Base-by-base conservation (phyloP, 371 early-diverging fungal species). In the Basidiobolus meristosporus region DNA sequence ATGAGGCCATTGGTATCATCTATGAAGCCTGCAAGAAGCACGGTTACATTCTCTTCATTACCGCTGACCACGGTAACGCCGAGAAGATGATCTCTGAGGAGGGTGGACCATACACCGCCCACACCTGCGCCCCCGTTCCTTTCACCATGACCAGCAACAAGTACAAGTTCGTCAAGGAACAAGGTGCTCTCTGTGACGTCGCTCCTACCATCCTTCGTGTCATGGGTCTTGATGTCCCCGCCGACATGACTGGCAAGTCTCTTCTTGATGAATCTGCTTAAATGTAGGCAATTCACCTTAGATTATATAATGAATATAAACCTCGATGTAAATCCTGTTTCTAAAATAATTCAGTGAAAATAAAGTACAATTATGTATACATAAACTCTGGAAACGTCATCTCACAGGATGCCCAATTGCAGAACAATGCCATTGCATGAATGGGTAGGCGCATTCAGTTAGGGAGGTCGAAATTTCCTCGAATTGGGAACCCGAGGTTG, bases 51-150 rank as follows among this genome's bases (percentile, higher is more conserved):
- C 70, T 99, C 37, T 82, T 98, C 46, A 65, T 99, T 45, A 99
- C 99, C 10, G 86, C 99, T 17, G 99, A 99, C 66, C 99, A 99
- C 63, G 99, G 99, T 37, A 99, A 99, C 55, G 98, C 97, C 36
- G 99, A 99, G 60, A 85, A 95, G 70, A 99, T 99, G 99, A 40
- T 83, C 36, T 72, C 78, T 19, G 87, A 82, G 33, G 81, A 85
- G 40, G 68, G 70, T 26, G 63, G 70, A 31, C 88, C 91, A 16
- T 89, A 96, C 62, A 98, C 96, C 26, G 96, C 97, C 36, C 98
- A 98, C 62, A 96, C 98, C 17, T 78, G 79, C 51, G 63, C 76
- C 23, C 73, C 68, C 50, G 99, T 98, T 38, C 99, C 99, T 20
- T 84, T 98, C 47, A 72, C 92, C 42, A 88, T 98, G 82, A 72